Evolutionary conservation across 176 grass and related monocot genomes (phyloP).

Genomic region (Eremochloa ophiuroides): DNA sequence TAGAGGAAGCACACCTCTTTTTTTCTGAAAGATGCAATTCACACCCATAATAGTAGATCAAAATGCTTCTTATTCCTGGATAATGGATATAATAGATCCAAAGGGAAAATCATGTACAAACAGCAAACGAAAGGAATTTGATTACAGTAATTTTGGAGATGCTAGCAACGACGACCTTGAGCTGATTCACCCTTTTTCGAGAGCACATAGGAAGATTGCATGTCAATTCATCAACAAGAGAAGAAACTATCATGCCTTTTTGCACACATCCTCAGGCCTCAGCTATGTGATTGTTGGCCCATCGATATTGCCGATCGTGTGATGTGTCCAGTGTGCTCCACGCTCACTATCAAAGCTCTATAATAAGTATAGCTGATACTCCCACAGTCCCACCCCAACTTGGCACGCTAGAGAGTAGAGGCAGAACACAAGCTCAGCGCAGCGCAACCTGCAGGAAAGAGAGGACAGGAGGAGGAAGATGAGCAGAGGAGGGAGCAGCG

Average conservation of each 20-base stretch:
- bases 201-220: background rate
- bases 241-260: background rate
- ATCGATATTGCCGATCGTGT: background rate
- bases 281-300: background rate
- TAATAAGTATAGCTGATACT: slow-evolving; percentile 30
- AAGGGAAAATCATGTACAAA: background rate
- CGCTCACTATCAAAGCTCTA: slow-evolving; percentile 22
- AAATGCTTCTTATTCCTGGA: background rate
- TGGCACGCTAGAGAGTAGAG: background rate
- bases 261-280: background rate
- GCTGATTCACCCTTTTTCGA: background rate
- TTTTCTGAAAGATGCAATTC: too few species aligned
- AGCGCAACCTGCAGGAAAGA: background rate
- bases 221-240: background rate
- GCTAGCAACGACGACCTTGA: background rate
- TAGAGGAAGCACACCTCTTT: too few species aligned
- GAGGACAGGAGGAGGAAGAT: too few species aligned
- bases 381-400: background rate
- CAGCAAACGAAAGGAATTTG: background rate
- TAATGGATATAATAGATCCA: background rate
- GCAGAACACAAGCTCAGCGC: background rate
- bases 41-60: too few species aligned
- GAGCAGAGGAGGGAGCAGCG: slow-evolving; percentile 65
- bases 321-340: slow-evolving; percentile 13
- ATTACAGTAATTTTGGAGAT: background rate